These are phyloP conservation scores for Pseudogymnoascus destructans DNA, from an alignment of 2,329 filamentous ascomycete genomes.

Conservation along the genomic window DNA sequence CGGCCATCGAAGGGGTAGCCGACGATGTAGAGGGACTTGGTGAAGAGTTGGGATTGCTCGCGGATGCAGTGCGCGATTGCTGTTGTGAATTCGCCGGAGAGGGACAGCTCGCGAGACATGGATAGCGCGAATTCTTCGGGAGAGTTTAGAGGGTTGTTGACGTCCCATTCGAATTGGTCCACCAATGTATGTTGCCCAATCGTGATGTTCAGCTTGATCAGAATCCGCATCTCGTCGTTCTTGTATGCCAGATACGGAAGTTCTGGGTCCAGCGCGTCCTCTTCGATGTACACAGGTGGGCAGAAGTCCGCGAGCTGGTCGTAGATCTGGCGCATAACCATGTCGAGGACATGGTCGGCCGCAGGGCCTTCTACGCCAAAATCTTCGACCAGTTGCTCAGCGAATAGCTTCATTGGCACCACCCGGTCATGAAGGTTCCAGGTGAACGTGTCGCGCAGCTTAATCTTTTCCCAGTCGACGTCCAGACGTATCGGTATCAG, in stretches of 20 bases:
- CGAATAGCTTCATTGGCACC: conserved; percentile 67
- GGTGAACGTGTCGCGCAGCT: conserved; percentile 91
- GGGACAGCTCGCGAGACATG: conserved; percentile 80
- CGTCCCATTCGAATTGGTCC: conserved; percentile 98
- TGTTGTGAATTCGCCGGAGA: conserved; percentile 91
- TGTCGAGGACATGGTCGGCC: conserved; percentile 47
- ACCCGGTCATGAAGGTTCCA: conserved; percentile 95
- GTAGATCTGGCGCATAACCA: conserved; percentile 55
- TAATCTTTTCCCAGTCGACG: conserved; percentile 90
- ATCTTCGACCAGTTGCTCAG: conserved; percentile 82
- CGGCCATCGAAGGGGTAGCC: conserved; percentile 92
- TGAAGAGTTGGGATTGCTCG: conserved; percentile 90
- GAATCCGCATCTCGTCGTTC: conserved; percentile 95
- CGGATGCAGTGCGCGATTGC: conserved; percentile 96
- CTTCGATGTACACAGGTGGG: conserved; percentile 78
- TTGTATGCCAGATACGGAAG: conserved; percentile 90
- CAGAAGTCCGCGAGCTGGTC: conserved; percentile 92
- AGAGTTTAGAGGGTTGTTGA: conserved; percentile 87
- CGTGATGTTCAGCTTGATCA: conserved; percentile 94
- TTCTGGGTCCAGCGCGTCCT: conserved; percentile 80
- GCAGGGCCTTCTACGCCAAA: conserved; percentile 66
- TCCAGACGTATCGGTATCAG: conserved; percentile 84
- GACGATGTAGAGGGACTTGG: conserved; percentile 80
- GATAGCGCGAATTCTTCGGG: conserved; percentile 85
- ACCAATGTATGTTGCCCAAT: conserved; percentile 89